Percentiles rank a stretch among this genome's conserved stretches.
These are phyloP conservation scores for Prunus mira DNA, from an alignment of 306 rosid genomes.

Conservation along the genomic window DNA sequence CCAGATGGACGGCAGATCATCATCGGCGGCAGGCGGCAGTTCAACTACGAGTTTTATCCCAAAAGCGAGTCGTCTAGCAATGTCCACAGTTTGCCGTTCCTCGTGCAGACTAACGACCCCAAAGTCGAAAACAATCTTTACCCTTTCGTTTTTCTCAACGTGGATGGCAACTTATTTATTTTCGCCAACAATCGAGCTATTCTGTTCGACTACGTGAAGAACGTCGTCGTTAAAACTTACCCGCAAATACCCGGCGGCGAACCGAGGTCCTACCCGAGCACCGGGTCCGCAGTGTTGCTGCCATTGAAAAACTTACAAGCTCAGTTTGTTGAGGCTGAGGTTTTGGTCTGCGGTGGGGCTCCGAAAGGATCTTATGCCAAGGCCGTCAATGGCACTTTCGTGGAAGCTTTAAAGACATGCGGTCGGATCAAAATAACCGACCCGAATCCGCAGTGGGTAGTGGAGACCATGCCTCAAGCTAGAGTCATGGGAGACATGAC, in stretches of 20 bases:
- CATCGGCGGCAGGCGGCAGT: constrained; percentile 49
- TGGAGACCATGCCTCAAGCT: constrained; percentile 56
- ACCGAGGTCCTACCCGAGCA: constrained; percentile 64
- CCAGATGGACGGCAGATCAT: constrained; percentile 59
- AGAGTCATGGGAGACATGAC: constrained; percentile 72
- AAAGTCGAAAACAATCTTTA: constrained; percentile 48
- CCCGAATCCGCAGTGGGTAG: constrained; percentile 47
- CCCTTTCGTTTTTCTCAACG: constrained; percentile 58
- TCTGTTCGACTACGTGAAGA: constrained; percentile 35
- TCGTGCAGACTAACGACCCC: constrained; percentile 37
- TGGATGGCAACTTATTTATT: constrained; percentile 60
- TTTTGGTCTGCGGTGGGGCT: constrained; percentile 74
- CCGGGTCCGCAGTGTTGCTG: constrained; percentile 66
- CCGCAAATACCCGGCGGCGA: constrained; percentile 57
- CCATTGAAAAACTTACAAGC: constrained; percentile 41
- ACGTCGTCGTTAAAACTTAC: constrained; percentile 38
- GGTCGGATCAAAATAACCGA: constrained; percentile 61
- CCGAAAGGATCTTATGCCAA: constrained; percentile 37
- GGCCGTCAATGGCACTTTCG: not conserved
- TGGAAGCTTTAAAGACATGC: constrained; percentile 43
- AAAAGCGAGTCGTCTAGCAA: not conserved
- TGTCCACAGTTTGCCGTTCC: constrained; percentile 29
- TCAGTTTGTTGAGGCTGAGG: constrained; percentile 37
- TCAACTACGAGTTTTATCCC: constrained; percentile 60
- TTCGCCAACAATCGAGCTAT: constrained; percentile 61